Evolutionary conservation across 495 filamentous ascomycete genomes (phyloP).

Genomic region (Aspergillus sparsus): DNA sequence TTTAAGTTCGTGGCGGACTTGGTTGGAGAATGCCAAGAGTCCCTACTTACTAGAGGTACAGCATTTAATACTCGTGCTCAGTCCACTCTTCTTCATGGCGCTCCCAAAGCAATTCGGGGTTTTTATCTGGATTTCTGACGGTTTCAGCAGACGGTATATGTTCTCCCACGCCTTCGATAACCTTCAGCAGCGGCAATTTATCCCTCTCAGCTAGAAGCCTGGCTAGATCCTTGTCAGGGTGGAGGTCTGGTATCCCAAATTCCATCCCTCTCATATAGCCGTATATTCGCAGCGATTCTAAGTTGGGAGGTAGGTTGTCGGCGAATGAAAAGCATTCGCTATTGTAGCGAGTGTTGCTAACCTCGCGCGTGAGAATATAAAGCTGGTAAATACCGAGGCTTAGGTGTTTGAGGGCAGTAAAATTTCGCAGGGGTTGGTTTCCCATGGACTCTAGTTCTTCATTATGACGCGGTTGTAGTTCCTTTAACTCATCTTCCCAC

Average conservation of each 20-base stretch:
- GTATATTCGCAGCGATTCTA: conserved; percentile 1
- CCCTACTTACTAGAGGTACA: too few species aligned
- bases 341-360: neutral
- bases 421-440: neutral
- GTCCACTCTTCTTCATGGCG: neutral
- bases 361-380: neutral
- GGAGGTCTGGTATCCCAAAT: neutral
- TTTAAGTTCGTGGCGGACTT: too few species aligned
- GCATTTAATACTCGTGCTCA: neutral
- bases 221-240: neutral
- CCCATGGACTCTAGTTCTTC: neutral
- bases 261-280: neutral
- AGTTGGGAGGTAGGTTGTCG: neutral
- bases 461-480: neutral
- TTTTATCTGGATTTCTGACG: neutral
- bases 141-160: neutral
- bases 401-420: neutral
- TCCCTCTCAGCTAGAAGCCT: neutral
- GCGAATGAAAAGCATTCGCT: neutral
- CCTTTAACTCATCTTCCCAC: neutral
- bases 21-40: too few species aligned
- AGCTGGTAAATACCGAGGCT: neutral
- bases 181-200: neutral
- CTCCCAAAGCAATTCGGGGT: neutral
- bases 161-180: neutral